These are phyloP conservation scores for Russula sp. DNA, from an alignment of 768 basidiomycete genomes.

Conservation along the genomic window DNA sequence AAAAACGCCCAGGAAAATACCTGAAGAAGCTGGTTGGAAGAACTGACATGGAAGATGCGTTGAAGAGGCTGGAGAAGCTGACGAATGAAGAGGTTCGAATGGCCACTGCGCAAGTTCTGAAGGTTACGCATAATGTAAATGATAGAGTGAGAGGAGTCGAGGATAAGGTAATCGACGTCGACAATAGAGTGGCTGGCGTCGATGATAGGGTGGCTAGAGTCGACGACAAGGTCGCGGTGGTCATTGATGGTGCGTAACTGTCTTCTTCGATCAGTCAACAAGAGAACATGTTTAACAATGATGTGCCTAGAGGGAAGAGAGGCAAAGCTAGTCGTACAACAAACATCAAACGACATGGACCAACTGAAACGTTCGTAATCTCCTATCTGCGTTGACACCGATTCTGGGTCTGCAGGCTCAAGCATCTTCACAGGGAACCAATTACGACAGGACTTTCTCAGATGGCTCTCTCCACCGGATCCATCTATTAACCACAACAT, in stretches of 20 bases:
- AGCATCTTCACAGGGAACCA: neutral
- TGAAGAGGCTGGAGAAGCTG: neutral
- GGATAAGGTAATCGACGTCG: neutral
- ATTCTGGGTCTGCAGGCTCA: neutral
- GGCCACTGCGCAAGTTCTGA: neutral
- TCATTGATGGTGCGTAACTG: neutral
- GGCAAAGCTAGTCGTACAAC: neutral
- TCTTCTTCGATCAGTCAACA: neutral
- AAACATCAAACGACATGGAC: neutral
- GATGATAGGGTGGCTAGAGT: neutral
- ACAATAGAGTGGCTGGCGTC: neutral
- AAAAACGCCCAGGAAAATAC: neutral
- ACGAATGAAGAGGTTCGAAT: constrained; percentile 7
- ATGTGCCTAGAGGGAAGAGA: neutral
- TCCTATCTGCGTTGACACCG: neutral
- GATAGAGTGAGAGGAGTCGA: too few relatives aligned
- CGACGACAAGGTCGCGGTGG: neutral
- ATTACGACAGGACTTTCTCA: neutral
- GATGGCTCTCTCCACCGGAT: constrained; percentile 5
- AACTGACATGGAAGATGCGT: neutral
- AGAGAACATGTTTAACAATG: neutral
- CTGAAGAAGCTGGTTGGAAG: neutral
- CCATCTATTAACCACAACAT: neutral
- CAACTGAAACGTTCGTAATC: neutral
- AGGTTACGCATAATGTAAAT: neutral